Conservation (phyloP, 176 grass and related monocot species). For the Juncus effusus region DNA sequence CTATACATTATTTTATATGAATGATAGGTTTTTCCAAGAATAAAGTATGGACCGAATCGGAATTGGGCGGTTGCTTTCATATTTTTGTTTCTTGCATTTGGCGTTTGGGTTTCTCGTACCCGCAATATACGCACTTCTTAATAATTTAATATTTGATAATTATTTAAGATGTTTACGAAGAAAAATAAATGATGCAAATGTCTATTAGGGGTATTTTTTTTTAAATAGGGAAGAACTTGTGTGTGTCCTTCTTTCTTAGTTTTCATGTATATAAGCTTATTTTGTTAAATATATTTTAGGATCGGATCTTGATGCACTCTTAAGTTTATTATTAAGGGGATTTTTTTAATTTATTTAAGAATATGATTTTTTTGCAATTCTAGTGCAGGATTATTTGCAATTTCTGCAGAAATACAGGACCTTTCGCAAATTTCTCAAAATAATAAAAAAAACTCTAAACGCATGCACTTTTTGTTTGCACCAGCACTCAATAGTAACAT, state of each 20-base stretch:
- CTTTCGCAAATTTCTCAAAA: too few species aligned
- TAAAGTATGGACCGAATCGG: constrained; percentile 60
- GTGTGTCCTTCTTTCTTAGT: background rate
- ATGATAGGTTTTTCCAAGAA: constrained; percentile 56
- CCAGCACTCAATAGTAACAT: too few species aligned
- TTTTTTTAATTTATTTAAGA: too few species aligned
- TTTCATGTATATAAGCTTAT: constrained; percentile 32
- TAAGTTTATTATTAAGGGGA: too few species aligned
- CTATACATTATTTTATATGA: background rate
- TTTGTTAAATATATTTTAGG: background rate
- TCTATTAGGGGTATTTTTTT: too few species aligned
- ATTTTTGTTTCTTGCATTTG: constrained; percentile 90
- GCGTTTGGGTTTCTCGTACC: constrained; percentile 75
- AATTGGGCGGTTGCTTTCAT: constrained; percentile 68
- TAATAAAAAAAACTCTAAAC: background rate
- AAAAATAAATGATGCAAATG: too few species aligned
- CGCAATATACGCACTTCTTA: constrained; percentile 45
- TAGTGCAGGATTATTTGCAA: background rate
- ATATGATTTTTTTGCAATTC: too few species aligned
- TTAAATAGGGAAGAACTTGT: too few species aligned
- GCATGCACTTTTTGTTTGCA: background rate
- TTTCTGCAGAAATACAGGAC: background rate
- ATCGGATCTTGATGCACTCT: too few species aligned
- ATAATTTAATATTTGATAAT: background rate
- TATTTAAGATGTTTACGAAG: too few species aligned